These are phyloP conservation scores for Streptanthus diversifolius DNA, from an alignment of 345 rosid species.

Conservation along the genomic window DNA sequence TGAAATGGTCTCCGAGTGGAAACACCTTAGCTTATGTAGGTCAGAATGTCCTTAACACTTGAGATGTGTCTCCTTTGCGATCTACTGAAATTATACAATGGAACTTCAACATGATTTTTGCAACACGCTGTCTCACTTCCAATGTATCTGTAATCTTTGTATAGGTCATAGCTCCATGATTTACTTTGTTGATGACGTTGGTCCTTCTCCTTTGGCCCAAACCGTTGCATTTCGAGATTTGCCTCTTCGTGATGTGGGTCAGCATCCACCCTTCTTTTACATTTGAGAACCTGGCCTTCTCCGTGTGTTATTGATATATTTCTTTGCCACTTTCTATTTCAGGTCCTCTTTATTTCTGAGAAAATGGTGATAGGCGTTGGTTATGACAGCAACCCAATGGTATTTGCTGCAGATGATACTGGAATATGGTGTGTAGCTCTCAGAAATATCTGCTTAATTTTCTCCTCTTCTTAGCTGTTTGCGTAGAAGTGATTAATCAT, in stretches of 20 bases:
- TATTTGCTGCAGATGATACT: conserved; percentile 91
- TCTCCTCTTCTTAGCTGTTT: not conserved
- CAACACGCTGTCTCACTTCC: conserved; percentile 20
- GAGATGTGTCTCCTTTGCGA: not conserved
- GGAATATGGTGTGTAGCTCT: conserved; percentile 75
- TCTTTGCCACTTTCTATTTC: conserved; percentile 12
- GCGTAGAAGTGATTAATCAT: not conserved
- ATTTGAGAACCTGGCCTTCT: conserved; percentile 30
- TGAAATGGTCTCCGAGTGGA: conserved; percentile 98
- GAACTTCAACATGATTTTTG: not conserved
- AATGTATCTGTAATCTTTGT: conserved; percentile 17
- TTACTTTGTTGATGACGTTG: conserved; percentile 96
- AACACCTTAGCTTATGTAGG: conserved; percentile 96
- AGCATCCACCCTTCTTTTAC: conserved; percentile 69
- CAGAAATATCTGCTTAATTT: not conserved
- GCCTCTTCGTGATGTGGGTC: conserved; percentile 99
- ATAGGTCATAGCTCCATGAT: conserved; percentile 96
- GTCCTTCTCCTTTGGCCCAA: conserved; percentile 96
- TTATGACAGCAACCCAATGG: conserved; percentile 90
- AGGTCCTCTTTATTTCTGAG: conserved; percentile 94
- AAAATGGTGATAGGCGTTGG: conserved; percentile 92
- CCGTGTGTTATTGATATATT: conserved; percentile 16
- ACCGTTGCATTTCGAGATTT: conserved; percentile 80
- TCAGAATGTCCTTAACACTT: conserved; percentile 45
- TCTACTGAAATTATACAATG: not conserved